Evolutionary conservation across 805 yeast genomes (phyloP), one percentile per base, ranked within the genome.

Genomic region (Yueomyces sp.): DNA sequence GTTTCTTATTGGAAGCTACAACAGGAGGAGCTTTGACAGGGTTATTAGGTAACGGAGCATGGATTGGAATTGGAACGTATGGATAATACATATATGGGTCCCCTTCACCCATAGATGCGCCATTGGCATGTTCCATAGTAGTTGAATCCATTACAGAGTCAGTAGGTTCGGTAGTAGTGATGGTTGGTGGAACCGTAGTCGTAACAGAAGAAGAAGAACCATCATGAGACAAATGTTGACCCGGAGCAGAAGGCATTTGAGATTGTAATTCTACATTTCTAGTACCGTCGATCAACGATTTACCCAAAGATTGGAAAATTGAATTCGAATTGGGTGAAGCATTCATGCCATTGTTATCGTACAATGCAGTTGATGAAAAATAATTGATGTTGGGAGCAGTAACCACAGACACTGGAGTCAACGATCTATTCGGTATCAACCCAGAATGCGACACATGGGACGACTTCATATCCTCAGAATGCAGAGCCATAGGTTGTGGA

Each of bases 251-350:
- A 19, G 19, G 19, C 19, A 19, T 19, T 19, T 19, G 19, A 19
- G 19, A 19, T 19, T 19, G 19, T 19, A 19, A 19, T 30, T 30
- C 33, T 6, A 30, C 9, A 30, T 6, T 30, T 30, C 9, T 30
- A 6, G 33, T 30, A 30, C 9, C 6, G 6, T 6, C 65, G 28
- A 61, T 57, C 34, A 62, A 43, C 19, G 63, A 49, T 44, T 55
- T 56, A 37, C 66, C 66, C 42, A 62, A 56, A 39, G 51, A 51
- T 42, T 62, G 64, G 41, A 61, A 62, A 41, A 62, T 60, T 5
- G 63, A 59, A 34, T 54, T 56, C 19, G 19, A 19, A 19, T 19
- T 19, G 19, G 19, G 19, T 19, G 19, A 19, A 26, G 44, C 47
- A 30, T 30, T 30, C 6, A 39, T 29, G 28, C 5, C 5, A 5